Percentiles rank a stretch among this genome's conserved stretches.
Conservation (phyloP, 768 basidiomycete species). For the Naganishia antarctica region DNA sequence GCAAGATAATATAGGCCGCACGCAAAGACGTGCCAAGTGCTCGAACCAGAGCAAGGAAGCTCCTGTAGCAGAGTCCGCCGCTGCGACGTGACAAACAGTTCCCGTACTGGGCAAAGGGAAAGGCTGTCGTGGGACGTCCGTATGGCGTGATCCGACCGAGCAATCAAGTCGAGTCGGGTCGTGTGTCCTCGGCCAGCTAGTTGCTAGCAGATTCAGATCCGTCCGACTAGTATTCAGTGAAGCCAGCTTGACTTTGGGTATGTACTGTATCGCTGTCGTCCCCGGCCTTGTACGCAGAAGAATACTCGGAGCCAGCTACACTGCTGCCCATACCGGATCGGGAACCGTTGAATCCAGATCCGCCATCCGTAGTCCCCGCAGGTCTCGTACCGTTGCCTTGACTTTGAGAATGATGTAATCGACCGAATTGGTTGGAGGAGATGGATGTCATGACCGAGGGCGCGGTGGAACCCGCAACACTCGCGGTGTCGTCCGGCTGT, state of each 20-base stretch:
- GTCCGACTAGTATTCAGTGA: slow-evolving; percentile 46
- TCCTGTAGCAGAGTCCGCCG: too few species aligned
- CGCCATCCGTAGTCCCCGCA: slow-evolving; percentile 11
- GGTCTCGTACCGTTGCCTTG: slow-evolving; percentile 15
- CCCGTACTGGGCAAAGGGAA: too few species aligned
- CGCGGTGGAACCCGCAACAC: slow-evolving; percentile 59
- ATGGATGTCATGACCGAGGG: slow-evolving; percentile 55
- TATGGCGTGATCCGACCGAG: too few species aligned
- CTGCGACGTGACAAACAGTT: too few species aligned
- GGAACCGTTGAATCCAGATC: slow-evolving; percentile 36
- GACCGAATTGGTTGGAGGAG: slow-evolving; percentile 85
- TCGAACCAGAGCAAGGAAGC: too few species aligned
- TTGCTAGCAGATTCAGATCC: too few species aligned
- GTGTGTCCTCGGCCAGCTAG: too few species aligned
- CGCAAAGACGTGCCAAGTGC: too few species aligned
- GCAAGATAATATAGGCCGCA: too few species aligned
- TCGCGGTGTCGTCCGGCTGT: slow-evolving; percentile 61
- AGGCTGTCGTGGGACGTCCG: too few species aligned
- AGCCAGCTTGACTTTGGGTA: slow-evolving; percentile 49
- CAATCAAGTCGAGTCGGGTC: too few species aligned
- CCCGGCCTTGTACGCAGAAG: slow-evolving; percentile 44
- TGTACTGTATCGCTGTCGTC: slow-evolving; percentile 44
- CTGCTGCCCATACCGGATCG: slow-evolving; percentile 42
- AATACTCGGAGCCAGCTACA: slow-evolving; percentile 37
- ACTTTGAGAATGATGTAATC: slow-evolving; percentile 57